Percentiles rank a stretch among this genome's conserved stretches.
Evolutionary conservation across 179 eudicot species (phyloP).

Genomic region (Silene noctiflora): DNA sequence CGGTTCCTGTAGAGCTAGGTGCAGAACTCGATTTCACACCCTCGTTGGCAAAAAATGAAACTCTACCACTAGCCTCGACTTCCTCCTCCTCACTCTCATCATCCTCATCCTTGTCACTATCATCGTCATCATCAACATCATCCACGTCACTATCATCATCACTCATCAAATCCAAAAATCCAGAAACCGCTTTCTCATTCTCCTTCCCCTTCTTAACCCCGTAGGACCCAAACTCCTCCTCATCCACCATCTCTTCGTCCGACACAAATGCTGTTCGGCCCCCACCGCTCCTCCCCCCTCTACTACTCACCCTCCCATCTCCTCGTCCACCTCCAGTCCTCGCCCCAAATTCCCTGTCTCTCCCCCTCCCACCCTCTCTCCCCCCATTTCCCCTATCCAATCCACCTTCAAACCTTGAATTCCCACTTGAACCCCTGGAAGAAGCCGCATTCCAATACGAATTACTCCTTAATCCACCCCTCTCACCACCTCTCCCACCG

Average conservation of each 20-base stretch:
- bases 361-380: not conserved
- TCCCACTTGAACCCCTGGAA: not conserved
- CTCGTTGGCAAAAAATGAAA: conserved; percentile 36
- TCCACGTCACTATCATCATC: conserved; percentile 58
- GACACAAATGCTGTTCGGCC: conserved; percentile 24
- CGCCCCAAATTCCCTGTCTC: conserved; percentile 13
- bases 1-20: conserved; percentile 34
- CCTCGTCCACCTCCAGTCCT: conserved; percentile 11
- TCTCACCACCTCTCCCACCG: not conserved
- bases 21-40: conserved; percentile 18
- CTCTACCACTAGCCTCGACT: conserved; percentile 36
- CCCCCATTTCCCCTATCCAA: conserved; percentile 19
- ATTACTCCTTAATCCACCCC: not conserved
- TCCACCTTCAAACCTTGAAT: conserved; percentile 20
- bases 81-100: conserved; percentile 30
- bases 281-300: conserved; percentile 24
- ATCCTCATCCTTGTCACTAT: conserved; percentile 14
- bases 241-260: conserved; percentile 32
- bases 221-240: conserved; percentile 27
- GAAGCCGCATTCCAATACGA: not conserved
- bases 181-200: conserved; percentile 31
- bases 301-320: conserved; percentile 25
- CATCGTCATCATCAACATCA: conserved; percentile 1
- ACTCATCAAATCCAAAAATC: conserved; percentile 49
- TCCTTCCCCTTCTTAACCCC: conserved; percentile 23